Evolutionary conservation across 768 basidiomycete species (phyloP), one percentile per base, ranked within the genome.

Genomic region (Terana coerulea): DNA sequence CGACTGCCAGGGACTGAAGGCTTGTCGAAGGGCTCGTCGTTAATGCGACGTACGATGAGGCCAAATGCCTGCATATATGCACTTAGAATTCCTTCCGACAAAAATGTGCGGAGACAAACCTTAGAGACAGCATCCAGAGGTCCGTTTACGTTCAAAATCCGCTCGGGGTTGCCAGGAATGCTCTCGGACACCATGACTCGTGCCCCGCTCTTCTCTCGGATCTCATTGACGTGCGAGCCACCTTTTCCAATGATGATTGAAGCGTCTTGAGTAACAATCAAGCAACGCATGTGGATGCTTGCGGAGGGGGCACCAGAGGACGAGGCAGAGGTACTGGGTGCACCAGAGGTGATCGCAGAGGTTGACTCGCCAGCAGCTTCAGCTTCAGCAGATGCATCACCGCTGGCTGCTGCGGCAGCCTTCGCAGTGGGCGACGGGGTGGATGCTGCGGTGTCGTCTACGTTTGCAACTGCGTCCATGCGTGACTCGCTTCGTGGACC

Each of bases 211-310:
- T 95, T 97, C 69, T 98, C 97, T 55, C 97, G 79, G 56, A 99
- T 98, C 70, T 99, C 97, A 62, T 97, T 98, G 60, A 99, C 95
- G 71, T 98, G 97, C 37, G 88, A 81, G 57, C 95, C 95, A 44
- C 77, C 89, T 71, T 93, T 92, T 31, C 97, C 97, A 59, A 99
- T 99, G 74, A 98, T 98, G 72, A 99, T 95, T 49, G 92, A 95
- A 11, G 97, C 97, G 71, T 99, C 97, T 72, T 98, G 95, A 9
- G 97, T 98, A 61, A 99, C 97, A 65, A 99, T 99, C 63, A 99
- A 76, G 68, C 93, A 95, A 40, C 95, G 85, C 93, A 99, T 95
- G 64, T 95, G 89, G 61, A 99, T 99, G 70, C 83, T 84, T 28
- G 88, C 86, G 15, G 89, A 83, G 22, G 88, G 87, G 10, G 83